These are phyloP conservation scores for Aspergillus fischeri DNA, from an alignment of 2,329 filamentous ascomycete genomes.

Conservation along the genomic window DNA sequence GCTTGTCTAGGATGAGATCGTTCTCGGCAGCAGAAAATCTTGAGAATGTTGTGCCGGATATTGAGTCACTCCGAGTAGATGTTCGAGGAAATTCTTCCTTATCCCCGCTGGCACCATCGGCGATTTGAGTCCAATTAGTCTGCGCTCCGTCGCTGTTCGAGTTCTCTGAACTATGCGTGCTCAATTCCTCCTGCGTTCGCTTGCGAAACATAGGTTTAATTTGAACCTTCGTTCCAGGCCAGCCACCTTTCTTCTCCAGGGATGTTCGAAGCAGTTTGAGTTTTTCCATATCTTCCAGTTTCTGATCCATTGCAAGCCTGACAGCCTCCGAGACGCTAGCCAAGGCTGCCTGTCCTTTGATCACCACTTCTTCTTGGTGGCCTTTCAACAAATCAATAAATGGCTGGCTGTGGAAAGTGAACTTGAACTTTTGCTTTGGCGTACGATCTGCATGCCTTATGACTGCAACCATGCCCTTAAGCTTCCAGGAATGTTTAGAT, in stretches of 20 bases:
- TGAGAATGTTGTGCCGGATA: constrained; percentile 86
- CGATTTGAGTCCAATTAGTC: constrained; percentile 14
- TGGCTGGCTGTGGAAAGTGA: constrained; percentile 94
- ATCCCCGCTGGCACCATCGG: constrained; percentile 18
- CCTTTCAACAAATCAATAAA: constrained; percentile 94
- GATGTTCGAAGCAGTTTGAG: constrained; percentile 82
- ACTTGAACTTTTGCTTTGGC: constrained; percentile 99
- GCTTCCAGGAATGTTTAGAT: constrained; percentile 91
- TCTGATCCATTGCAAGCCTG: constrained; percentile 70
- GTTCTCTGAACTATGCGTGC: constrained; percentile 22
- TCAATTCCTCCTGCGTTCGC: constrained; percentile 63
- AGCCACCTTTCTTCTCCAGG: constrained; percentile 84
- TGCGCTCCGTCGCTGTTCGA: constrained; percentile 8
- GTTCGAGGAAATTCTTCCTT: constrained; percentile 40
- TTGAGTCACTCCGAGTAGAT: constrained; percentile 71
- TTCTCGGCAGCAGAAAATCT: constrained; percentile 92
- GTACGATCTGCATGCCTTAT: constrained; percentile 95
- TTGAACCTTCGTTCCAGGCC: constrained; percentile 95
- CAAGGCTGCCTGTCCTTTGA: constrained; percentile 86
- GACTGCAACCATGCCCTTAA: constrained; percentile 96
- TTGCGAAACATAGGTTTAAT: constrained; percentile 99
- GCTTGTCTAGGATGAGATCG: constrained; percentile 86
- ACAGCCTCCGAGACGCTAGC: constrained; percentile 87
- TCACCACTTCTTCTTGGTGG: constrained; percentile 90
- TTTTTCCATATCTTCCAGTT: constrained; percentile 80